Conservation (phyloP, 179 eudicot genomes). For the Carnegiea gigantea region DNA sequence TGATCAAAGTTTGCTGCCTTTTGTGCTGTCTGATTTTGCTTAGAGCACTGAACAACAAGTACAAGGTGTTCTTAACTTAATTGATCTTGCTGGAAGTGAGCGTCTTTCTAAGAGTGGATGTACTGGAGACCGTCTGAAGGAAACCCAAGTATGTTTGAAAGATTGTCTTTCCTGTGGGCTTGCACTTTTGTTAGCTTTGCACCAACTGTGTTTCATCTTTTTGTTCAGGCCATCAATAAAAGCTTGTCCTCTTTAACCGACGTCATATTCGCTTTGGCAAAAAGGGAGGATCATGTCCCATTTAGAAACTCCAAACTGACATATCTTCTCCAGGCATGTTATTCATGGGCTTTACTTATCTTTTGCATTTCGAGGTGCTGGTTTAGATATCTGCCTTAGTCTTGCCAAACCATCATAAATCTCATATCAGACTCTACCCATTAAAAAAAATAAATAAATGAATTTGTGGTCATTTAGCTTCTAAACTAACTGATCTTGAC, state of each 20-base stretch:
- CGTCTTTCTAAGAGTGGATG: conserved; percentile 97
- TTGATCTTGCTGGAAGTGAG: conserved; percentile 98
- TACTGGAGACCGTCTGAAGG: conserved; percentile 85
- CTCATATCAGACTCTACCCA: too few relatives aligned
- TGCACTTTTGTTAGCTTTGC: neutral
- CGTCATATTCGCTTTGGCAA: conserved; percentile 84
- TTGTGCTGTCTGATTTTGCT: neutral
- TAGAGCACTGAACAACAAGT: conserved; percentile 97
- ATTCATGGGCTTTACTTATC: neutral
- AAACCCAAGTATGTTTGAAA: conserved; percentile 67
- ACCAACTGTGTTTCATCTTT: neutral
- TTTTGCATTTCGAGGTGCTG: neutral
- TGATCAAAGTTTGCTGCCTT: neutral
- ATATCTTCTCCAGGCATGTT: conserved; percentile 87
- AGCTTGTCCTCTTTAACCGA: conserved; percentile 90
- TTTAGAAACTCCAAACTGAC: conserved; percentile 93
- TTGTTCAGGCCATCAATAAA: conserved; percentile 75
- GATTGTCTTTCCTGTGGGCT: neutral
- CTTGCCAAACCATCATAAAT: neutral
- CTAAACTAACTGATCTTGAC: too few relatives aligned
- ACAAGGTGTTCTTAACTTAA: conserved; percentile 84
- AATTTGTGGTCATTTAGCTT: too few relatives aligned
- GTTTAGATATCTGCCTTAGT: neutral
- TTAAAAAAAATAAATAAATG: too few relatives aligned
- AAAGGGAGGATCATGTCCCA: conserved; percentile 90